Evolutionary conservation across 805 yeast genomes (phyloP).

Genomic region (Kazachstania bromeliacearum): DNA sequence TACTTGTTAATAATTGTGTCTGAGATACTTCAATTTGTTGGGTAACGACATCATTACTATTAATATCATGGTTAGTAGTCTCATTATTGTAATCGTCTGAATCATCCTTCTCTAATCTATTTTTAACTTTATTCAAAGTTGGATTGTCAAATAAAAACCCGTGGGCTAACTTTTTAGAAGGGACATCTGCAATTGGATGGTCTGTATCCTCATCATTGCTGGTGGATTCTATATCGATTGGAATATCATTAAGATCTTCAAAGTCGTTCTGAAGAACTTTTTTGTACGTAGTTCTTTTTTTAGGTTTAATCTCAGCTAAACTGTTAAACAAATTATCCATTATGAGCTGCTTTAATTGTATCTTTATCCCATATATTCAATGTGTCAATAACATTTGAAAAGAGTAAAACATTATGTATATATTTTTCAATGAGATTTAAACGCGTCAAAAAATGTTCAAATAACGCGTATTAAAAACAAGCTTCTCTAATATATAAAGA

Average conservation of each 20-base stretch:
- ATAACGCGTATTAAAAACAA: too few species aligned
- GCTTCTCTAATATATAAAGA: too few species aligned
- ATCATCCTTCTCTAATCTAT: slow-evolving; percentile 13
- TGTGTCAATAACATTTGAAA: background rate
- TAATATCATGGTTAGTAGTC: background rate
- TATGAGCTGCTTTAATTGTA: too few species aligned
- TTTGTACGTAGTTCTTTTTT: slow-evolving; percentile 20
- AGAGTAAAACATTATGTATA: too few species aligned
- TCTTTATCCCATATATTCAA: too few species aligned
- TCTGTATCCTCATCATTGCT: slow-evolving; percentile 6
- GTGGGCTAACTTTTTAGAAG: slow-evolving; percentile 6
- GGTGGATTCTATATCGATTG: too few species aligned
- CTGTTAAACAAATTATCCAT: slow-evolving; percentile 23
- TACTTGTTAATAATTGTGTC: slow-evolving; percentile 11
- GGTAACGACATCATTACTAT: slow-evolving; percentile 1
- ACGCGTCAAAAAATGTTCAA: background rate
- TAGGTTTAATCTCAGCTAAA: slow-evolving; percentile 7
- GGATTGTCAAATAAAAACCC: slow-evolving; percentile 22
- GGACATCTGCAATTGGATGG: slow-evolving; percentile 3
- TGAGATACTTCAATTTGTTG: background rate
- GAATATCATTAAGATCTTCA: slow-evolving; percentile 3
- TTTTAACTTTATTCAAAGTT: slow-evolving; percentile 14
- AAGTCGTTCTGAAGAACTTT: slow-evolving; percentile 6
- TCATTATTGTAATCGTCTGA: background rate
- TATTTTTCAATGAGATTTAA: too few species aligned